Evolutionary conservation across 2,329 filamentous ascomycete species (phyloP).

Genomic region (Whalleya microplaca): DNA sequence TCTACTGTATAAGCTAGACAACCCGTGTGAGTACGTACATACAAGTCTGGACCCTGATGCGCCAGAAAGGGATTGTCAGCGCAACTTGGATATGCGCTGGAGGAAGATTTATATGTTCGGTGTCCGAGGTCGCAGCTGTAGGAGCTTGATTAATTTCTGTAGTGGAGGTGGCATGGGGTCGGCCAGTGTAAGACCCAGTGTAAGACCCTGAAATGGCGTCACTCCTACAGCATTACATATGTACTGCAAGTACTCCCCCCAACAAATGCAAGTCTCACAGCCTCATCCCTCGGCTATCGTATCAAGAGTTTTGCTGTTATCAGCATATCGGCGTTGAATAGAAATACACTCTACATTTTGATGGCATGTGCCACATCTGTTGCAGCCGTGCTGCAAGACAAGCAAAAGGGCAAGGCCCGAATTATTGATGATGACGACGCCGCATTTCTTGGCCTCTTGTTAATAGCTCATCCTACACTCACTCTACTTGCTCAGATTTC

Average conservation of each 20-base stretch:
- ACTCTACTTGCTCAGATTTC: conserved; percentile 1
- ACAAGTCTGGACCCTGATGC: neutral
- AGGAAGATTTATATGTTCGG: neutral
- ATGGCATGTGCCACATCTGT: neutral
- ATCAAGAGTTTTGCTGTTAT: too few species aligned
- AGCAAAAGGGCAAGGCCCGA: neutral
- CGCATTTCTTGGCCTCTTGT: conserved; percentile 1
- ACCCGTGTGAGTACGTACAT: too few species aligned
- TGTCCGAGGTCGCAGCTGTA: conserved; percentile 21
- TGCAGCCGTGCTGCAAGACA: too few species aligned
- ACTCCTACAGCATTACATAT: neutral
- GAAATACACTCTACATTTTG: neutral
- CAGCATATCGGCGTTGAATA: neutral
- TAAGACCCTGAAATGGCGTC: neutral
- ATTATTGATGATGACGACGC: neutral
- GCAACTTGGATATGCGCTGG: neutral
- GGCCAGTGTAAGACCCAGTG: too few species aligned
- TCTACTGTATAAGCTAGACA: neutral
- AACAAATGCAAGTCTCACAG: neutral
- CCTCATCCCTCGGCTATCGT: neutral
- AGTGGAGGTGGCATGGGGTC: neutral
- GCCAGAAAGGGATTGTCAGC: neutral
- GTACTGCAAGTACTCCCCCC: too few species aligned
- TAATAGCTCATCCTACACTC: conserved; percentile 8
- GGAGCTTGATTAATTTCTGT: conserved; percentile 9